Evolutionary conservation across 768 basidiomycete species (phyloP), one percentile per base, ranked within the genome.

Genomic region (Guyanaporus albipodus): DNA sequence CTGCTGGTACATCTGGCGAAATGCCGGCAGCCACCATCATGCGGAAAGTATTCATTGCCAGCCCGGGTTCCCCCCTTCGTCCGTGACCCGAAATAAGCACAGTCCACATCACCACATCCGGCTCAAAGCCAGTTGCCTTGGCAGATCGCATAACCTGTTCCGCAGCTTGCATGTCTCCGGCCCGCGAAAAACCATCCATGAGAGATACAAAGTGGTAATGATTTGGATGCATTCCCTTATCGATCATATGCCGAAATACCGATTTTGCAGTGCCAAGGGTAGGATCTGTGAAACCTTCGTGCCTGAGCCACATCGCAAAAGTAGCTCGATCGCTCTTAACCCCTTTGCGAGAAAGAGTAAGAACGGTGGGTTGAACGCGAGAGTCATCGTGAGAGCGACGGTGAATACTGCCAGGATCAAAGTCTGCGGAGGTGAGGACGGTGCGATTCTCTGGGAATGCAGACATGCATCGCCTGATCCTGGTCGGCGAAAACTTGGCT

Each of bases 1-100:
- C 76, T 15, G 80, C 77, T 8, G 79, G 73, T 7, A 85, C 70
- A 57, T 93, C 91, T 6, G 90, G 91, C 21, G 67, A 60, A 39
- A 91, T 66, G 15, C 81, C 83, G 12, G 68, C 64, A 3, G 69
- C 65, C 11, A 86, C 53, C 86, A 92, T 89, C 31, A 71, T 64
- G 27, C 73, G 73, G 58, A 89, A 91, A 21, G 72, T 67, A 26
- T 62, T 65, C 53, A 77, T 64, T 0, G 86, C 86, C 22, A 67
- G 60, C 4, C 68, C 67, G 6, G 85, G 78, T 26, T 79, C 67
- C 12, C 78, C 76, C 42, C 73, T 71, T n/a, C 79, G 77, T 18
- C 78, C 85, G 62, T 83, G 77, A 3, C 85, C 89, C 28, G 74
- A 71, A 54, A 93, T 82, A 50, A 93, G 74, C 50, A 84, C 81